Conservation (phyloP, 139 green algal genomes). For the Volvox africanus region DNA sequence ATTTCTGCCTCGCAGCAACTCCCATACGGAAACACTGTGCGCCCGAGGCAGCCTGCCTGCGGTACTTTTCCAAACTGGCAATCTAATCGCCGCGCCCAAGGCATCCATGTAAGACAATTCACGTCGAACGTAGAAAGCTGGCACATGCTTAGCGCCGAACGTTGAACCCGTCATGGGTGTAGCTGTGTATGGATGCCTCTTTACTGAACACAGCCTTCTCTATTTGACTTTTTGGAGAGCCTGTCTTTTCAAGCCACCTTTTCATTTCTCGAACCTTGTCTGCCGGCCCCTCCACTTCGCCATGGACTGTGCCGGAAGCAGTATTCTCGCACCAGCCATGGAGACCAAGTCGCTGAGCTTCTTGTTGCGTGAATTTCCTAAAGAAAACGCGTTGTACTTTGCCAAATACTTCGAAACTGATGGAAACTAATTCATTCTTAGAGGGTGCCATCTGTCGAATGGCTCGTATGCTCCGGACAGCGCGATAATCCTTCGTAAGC, state of each 20-base stretch:
- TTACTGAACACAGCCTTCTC: conserved; percentile 7
- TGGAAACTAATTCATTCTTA: not conserved
- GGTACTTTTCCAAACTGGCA: no score
- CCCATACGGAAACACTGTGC: no score
- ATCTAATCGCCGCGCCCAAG: no score
- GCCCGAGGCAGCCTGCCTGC: no score
- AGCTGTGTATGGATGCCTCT: not conserved
- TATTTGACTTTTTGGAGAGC: conserved; percentile 10
- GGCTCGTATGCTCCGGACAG: no score
- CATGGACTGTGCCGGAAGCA: conserved; percentile 50
- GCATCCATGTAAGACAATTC: no score
- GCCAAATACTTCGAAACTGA: conserved; percentile 35
- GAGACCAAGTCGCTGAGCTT: conserved; percentile 58
- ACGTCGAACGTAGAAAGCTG: no score
- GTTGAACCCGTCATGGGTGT: not conserved
- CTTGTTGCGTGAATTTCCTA: conserved; percentile 58
- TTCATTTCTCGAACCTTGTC: conserved; percentile 30
- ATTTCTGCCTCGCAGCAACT: no score
- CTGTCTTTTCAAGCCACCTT: conserved; percentile 22
- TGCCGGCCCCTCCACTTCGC: conserved; percentile 56
- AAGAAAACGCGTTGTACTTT: conserved; percentile 58
- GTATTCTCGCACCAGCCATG: conserved; percentile 65
- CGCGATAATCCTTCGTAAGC: no score
- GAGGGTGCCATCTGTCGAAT: not conserved
- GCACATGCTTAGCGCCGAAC: not conserved